These are phyloP conservation scores for Globisporangium mamillatum DNA, from an alignment of 352 stramenopile genomes.

Conservation along the genomic window DNA sequence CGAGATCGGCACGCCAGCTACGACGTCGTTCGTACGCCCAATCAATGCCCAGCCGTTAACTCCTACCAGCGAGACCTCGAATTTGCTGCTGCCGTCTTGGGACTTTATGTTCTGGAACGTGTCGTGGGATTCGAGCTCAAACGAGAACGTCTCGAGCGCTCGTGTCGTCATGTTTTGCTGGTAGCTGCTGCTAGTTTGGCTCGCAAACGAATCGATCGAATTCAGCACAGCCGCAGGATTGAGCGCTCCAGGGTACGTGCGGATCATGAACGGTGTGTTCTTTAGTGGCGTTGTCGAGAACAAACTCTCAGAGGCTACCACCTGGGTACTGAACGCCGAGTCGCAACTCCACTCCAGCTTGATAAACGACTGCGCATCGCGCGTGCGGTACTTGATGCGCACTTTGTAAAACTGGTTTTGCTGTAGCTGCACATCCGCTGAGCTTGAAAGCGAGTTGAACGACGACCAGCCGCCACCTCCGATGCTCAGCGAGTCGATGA, in stretches of 20 bases:
- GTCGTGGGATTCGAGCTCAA: slow-evolving; percentile 83
- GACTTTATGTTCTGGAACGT: slow-evolving; percentile 78
- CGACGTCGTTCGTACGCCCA: slow-evolving; percentile 85
- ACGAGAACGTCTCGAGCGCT: slow-evolving; percentile 51
- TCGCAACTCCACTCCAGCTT: slow-evolving; percentile 75
- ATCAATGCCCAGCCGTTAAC: slow-evolving; percentile 80
- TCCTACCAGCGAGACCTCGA: slow-evolving; percentile 85
- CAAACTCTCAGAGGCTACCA: slow-evolving; percentile 27
- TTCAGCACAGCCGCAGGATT: slow-evolving; percentile 52
- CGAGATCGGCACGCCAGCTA: slow-evolving; percentile 28
- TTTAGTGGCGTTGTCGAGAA: slow-evolving; percentile 41
- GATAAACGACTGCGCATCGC: slow-evolving; percentile 79
- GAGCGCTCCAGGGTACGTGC: slow-evolving; percentile 75
- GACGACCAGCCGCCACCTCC: not conserved
- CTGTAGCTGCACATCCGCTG: slow-evolving; percentile 21
- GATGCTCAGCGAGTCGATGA: slow-evolving; percentile 54
- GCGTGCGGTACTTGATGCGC: slow-evolving; percentile 82
- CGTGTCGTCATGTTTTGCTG: slow-evolving; percentile 24
- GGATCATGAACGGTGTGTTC: slow-evolving; percentile 59
- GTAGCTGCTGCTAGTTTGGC: slow-evolving; percentile 32
- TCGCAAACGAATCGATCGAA: slow-evolving; percentile 49
- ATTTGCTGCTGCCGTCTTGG: slow-evolving; percentile 77
- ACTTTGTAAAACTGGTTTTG: slow-evolving; percentile 70
- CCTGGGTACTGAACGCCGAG: slow-evolving; percentile 9
- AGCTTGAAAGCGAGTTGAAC: slow-evolving; percentile 15